Conservation (phyloP, 1,139 yeast species). For the Candida tunisiensis region DNA sequence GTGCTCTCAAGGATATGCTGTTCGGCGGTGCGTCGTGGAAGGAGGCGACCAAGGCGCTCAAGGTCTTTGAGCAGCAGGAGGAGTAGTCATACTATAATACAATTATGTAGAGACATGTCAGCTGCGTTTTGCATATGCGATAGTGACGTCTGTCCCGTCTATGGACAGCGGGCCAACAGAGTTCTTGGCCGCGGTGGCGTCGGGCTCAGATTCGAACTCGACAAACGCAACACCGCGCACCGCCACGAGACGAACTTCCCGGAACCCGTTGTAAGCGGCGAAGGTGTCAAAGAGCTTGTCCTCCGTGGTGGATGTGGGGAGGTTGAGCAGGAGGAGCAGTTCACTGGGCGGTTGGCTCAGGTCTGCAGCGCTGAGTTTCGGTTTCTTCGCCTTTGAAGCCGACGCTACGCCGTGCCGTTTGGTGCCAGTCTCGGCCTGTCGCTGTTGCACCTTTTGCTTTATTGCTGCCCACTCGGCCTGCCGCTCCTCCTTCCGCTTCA, state of each 20-base stretch:
- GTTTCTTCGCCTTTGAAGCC: constrained; percentile 7
- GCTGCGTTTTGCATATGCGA: constrained; percentile 40
- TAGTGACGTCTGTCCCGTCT: constrained; percentile 19
- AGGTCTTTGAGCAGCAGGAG: constrained; percentile 16
- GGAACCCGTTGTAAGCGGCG: constrained; percentile 36
- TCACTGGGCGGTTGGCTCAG: constrained; percentile 43
- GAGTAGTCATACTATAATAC: constrained; percentile 4
- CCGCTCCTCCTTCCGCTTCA: constrained; percentile 6
- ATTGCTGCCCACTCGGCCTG: constrained; percentile 1
- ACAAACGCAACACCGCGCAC: constrained; percentile 63
- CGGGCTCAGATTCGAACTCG: constrained; percentile 45
- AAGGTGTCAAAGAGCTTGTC: constrained; percentile 30
- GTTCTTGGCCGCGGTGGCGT: constrained; percentile 30
- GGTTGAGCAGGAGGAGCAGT: constrained; percentile 47
- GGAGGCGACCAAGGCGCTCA: constrained; percentile 49
- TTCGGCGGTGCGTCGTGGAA: constrained; percentile 67
- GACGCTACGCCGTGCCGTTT: not conserved
- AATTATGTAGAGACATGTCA: too few relatives aligned
- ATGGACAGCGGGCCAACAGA: constrained; percentile 21
- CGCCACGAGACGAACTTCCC: constrained; percentile 48
- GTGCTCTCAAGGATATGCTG: constrained; percentile 63
- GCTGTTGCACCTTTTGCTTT: not conserved
- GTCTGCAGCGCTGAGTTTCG: constrained; percentile 8
- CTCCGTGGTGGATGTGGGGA: constrained; percentile 32
- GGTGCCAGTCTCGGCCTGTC: not conserved